Conservation (phyloP, 371 early-diverging fungal genomes). For the Actinomortierella ambigua region DNA sequence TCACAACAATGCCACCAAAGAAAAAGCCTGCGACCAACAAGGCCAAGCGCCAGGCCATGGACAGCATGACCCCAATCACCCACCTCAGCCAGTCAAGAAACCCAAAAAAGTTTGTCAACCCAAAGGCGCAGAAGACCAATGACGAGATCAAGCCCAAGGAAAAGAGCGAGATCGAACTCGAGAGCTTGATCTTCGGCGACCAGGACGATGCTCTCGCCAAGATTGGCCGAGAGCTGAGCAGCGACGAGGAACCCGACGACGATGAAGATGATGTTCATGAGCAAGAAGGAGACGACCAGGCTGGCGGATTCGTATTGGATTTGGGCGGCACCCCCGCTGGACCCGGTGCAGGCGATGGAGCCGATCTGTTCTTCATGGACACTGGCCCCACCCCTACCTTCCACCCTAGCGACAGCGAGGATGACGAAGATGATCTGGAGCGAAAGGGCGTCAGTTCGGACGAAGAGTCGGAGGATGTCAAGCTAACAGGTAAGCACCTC, state of each 20-base stretch:
- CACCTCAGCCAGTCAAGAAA: too few species aligned
- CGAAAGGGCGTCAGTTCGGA: conserved; percentile 8
- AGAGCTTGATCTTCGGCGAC: conserved; percentile 44
- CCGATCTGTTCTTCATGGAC: conserved; percentile 45
- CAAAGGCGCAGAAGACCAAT: conserved; percentile 1
- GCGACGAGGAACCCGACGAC: conserved; percentile 37
- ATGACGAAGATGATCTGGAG: conserved; percentile 10
- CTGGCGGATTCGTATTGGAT: too few species aligned
- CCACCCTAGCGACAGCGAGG: neutral
- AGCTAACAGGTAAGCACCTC: conserved; percentile 9
- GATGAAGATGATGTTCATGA: conserved; percentile 22
- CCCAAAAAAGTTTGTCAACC: too few species aligned
- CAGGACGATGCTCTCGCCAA: conserved; percentile 27
- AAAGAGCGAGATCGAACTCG: conserved; percentile 41
- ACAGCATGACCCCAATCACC: too few species aligned
- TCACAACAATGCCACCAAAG: too few species aligned
- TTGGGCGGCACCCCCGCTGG: too few species aligned
- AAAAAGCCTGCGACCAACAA: too few species aligned
- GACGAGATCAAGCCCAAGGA: conserved; percentile 30
- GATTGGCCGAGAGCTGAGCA: conserved; percentile 34
- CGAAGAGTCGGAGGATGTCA: conserved; percentile 13
- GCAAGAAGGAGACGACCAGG: conserved; percentile 6
- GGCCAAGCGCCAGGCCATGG: too few species aligned
- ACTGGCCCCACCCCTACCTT: conserved; percentile 24
- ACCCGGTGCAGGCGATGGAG: neutral